Evolutionary conservation across 768 basidiomycete genomes (phyloP).

Genomic region (Termitomyces titanicus): DNA sequence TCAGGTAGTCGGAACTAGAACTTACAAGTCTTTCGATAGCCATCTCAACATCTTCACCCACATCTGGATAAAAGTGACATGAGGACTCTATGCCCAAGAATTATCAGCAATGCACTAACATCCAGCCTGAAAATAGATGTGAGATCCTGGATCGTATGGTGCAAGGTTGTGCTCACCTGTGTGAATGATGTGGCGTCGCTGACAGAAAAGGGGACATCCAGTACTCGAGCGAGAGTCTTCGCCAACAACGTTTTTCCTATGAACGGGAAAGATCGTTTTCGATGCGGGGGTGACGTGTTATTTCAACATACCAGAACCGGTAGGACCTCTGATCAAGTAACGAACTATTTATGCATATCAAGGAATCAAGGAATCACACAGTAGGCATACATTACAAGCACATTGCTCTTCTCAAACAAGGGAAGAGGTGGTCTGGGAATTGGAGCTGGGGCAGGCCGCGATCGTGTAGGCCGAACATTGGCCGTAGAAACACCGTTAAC

Average conservation of each 20-base stretch:
- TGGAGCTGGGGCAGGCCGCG: slow-evolving; percentile 28
- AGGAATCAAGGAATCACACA: neutral
- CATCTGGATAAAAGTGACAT: slow-evolving; percentile 47
- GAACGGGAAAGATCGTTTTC: neutral
- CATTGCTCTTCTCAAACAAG: slow-evolving; percentile 93
- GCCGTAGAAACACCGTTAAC: slow-evolving; percentile 46
- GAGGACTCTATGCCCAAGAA: neutral
- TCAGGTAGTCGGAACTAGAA: neutral
- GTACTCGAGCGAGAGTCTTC: slow-evolving; percentile 84
- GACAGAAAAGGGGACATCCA: slow-evolving; percentile 93
- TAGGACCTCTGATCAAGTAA: slow-evolving; percentile 58
- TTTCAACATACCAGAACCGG: slow-evolving; percentile 64
- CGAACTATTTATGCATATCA: neutral
- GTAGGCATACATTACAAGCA: slow-evolving; percentile 74
- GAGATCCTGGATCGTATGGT: neutral
- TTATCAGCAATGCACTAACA: slow-evolving; percentile 43
- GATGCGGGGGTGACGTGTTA: neutral
- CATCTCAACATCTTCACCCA: slow-evolving; percentile 96
- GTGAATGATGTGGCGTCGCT: slow-evolving; percentile 95
- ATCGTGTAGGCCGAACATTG: slow-evolving; percentile 57
- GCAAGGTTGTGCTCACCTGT: slow-evolving; percentile 45
- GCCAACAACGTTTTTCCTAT: slow-evolving; percentile 87
- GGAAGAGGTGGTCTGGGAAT: slow-evolving; percentile 45
- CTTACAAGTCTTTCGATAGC: slow-evolving; percentile 79
- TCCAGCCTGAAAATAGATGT: slow-evolving; percentile 48